A percentile compares a stretch with the other conserved stretches of the same genome.
These are phyloP conservation scores for Epichloe gansuensis DNA, from an alignment of 2,329 filamentous ascomycete genomes.

Conservation along the genomic window DNA sequence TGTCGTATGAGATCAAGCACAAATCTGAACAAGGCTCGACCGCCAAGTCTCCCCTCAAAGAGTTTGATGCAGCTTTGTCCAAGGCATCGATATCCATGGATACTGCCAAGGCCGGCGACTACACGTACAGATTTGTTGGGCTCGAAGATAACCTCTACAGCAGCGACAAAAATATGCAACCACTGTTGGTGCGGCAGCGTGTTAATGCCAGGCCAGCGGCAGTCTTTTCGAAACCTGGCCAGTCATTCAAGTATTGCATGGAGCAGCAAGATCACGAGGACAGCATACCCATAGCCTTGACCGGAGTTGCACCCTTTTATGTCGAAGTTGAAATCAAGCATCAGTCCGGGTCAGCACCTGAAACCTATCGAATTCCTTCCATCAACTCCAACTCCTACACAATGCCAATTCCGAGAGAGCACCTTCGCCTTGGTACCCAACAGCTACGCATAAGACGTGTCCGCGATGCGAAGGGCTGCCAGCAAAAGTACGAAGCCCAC, in stretches of 20 bases:
- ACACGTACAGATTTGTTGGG: conserved; percentile 75
- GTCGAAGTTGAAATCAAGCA: conserved; percentile 91
- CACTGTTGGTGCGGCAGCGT: conserved; percentile 63
- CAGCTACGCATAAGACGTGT: conserved; percentile 82
- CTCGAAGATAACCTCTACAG: conserved; percentile 81
- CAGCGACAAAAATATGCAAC: conserved; percentile 51
- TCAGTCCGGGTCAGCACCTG: conserved; percentile 64
- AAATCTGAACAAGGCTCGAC: conserved; percentile 53
- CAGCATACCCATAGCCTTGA: conserved; percentile 72
- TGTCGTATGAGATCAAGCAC: conserved; percentile 69
- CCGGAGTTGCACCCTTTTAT: conserved; percentile 75
- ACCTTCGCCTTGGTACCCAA: conserved; percentile 80
- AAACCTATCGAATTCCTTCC: conserved; percentile 68
- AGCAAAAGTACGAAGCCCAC: conserved; percentile 58
- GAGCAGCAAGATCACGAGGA: conserved; percentile 73
- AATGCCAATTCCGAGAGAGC: conserved; percentile 71
- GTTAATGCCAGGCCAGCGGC: conserved; percentile 78
- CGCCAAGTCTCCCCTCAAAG: conserved; percentile 52
- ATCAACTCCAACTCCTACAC: conserved; percentile 64
- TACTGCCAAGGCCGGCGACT: conserved; percentile 66
- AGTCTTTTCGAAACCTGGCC: conserved; percentile 70
- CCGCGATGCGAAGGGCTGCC: conserved; percentile 75
- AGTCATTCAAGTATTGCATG: conserved; percentile 91
- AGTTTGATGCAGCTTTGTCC: conserved; percentile 63
- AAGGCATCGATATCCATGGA: conserved; percentile 75